phyloP scores from a whole-genome alignment of 495 filamentous ascomycete genomes.

The Corynascus novoguineensis region DNA sequence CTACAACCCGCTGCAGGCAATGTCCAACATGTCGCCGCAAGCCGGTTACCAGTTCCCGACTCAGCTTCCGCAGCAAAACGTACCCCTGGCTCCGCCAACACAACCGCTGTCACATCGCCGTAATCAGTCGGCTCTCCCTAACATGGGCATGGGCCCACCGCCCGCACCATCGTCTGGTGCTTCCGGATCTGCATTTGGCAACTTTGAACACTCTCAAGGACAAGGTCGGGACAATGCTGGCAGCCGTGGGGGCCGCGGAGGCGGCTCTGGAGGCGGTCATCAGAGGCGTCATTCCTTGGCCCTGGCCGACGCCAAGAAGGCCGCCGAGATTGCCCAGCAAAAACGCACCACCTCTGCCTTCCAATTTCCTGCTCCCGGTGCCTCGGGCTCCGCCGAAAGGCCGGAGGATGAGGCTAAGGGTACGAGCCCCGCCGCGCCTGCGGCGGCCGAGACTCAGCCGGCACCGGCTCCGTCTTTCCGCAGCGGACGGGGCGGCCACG shows the following conservation, averaged over 20 bases:
- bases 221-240: slow-evolving; percentile 65
- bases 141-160: slow-evolving; percentile 88
- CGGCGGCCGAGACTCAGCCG: slow-evolving; percentile 43
- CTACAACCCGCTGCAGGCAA: slow-evolving; percentile 63
- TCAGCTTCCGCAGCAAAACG: slow-evolving; percentile 65
- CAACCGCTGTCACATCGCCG: slow-evolving; percentile 84
- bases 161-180: slow-evolving; percentile 95
- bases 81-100: slow-evolving; percentile 68
- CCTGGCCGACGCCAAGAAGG: slow-evolving; percentile 93
- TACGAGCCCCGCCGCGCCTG: slow-evolving; percentile 38
- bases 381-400: slow-evolving; percentile 48
- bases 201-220: slow-evolving; percentile 59
- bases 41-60: slow-evolving; percentile 87
- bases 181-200: slow-evolving; percentile 74
- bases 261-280: slow-evolving; percentile 65
- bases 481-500: slow-evolving; percentile 49
- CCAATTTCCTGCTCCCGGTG: slow-evolving; percentile 84
- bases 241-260: slow-evolving; percentile 64
- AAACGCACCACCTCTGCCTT: slow-evolving; percentile 90
- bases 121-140: slow-evolving; percentile 94
- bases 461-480: slow-evolving; percentile 45
- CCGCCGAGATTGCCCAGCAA: slow-evolving; percentile 92
- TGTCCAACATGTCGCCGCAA: slow-evolving; percentile 78
- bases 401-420: slow-evolving; percentile 48
- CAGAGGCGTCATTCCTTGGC: slow-evolving; percentile 93